Evolutionary conservation across 108 stramenopile genomes (phyloP).

Genomic region (Hondaea fermentalgiana): DNA sequence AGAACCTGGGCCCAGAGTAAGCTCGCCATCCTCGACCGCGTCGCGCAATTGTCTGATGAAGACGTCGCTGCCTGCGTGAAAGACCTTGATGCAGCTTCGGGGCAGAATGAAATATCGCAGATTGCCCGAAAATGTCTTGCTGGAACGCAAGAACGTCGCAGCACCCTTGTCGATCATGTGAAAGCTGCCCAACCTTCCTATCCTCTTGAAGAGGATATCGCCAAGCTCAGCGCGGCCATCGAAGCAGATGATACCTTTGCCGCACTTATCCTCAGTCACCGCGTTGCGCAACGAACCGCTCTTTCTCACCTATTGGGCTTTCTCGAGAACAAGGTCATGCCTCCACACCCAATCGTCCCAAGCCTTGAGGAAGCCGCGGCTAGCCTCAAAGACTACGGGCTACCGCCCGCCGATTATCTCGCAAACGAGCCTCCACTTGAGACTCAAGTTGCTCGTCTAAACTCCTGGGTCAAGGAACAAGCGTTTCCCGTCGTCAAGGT

Average conservation of each 20-base stretch:
- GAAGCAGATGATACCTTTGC: too few species aligned
- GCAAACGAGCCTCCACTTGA: constrained; percentile 14
- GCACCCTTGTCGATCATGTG: neutral
- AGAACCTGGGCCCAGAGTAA: neutral
- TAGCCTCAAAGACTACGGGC: neutral
- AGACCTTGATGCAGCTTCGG: constrained; percentile 20
- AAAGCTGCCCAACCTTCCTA: neutral
- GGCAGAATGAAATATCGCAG: neutral
- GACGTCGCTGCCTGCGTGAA: constrained; percentile 25
- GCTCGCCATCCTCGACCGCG: neutral
- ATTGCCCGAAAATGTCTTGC: constrained; percentile 34
- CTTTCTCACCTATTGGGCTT: too few species aligned
- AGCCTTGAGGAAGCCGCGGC: neutral
- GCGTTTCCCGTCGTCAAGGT: constrained; percentile 41
- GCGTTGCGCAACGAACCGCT: too few species aligned
- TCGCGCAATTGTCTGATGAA: neutral
- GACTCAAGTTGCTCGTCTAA: constrained; percentile 32
- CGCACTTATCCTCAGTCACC: too few species aligned
- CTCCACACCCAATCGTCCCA: too few species aligned
- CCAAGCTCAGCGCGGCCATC: too few species aligned
- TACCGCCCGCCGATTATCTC: neutral
- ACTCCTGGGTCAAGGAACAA: constrained; percentile 38
- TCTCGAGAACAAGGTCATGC: too few species aligned
- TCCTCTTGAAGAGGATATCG: too few species aligned
- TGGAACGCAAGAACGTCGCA: constrained; percentile 6